These are phyloP conservation scores for Herpetospermum pedunculosum DNA, from an alignment of 306 rosid genomes.

Conservation along the genomic window DNA sequence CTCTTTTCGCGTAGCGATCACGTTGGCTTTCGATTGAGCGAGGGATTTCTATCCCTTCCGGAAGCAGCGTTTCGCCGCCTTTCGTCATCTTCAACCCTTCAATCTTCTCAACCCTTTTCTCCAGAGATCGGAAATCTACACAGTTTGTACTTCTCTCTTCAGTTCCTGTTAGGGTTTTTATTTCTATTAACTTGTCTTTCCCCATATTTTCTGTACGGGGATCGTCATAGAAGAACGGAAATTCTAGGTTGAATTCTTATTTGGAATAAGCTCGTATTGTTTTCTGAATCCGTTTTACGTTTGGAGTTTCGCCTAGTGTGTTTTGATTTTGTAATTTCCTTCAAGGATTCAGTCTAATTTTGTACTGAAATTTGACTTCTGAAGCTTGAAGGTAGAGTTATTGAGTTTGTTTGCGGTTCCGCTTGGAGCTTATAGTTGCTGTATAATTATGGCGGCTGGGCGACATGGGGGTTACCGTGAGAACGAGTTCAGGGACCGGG, in stretches of 20 bases:
- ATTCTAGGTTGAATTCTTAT: not conserved
- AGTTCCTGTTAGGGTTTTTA: not conserved
- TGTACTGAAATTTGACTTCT: not conserved
- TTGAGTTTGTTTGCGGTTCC: constrained; percentile 1
- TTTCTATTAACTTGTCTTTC: not conserved
- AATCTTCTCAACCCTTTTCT: not conserved
- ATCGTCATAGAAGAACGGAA: not conserved
- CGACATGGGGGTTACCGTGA: constrained; percentile 77
- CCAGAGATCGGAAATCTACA: not conserved
- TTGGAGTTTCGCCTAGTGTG: not conserved
- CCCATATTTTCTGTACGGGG: not conserved
- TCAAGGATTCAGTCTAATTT: not conserved
- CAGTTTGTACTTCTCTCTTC: not conserved
- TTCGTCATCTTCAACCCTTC: not conserved
- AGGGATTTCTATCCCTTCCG: not conserved
- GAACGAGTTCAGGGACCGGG: constrained; percentile 67
- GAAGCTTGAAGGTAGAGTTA: not conserved
- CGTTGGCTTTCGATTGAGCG: constrained; percentile 10
- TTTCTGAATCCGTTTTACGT: not conserved
- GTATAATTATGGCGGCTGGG: constrained; percentile 71
- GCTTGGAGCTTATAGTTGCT: constrained; percentile 4
- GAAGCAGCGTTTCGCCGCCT: constrained; percentile 12
- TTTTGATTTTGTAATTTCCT: not conserved
- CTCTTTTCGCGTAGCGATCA: not conserved
- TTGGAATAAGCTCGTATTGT: not conserved